phyloP scores from a whole-genome alignment of 768 basidiomycete species.

The Serendipita sp. region DNA sequence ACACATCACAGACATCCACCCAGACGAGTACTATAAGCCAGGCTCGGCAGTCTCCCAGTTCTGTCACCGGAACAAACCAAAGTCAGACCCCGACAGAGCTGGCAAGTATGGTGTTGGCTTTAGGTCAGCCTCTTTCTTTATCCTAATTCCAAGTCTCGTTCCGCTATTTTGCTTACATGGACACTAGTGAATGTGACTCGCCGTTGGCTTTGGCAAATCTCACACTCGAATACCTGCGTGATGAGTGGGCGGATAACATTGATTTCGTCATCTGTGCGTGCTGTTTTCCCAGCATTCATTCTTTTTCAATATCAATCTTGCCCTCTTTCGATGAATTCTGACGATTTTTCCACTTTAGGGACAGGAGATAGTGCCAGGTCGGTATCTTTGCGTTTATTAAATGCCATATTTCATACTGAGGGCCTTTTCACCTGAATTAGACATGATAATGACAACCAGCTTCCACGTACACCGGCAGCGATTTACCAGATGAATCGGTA shows the following conservation, averaged over 20 bases:
- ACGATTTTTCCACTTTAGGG: constrained; percentile 27
- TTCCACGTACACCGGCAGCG: constrained; percentile 68
- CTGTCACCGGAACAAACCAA: constrained; percentile 48
- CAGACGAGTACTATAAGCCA: constrained; percentile 47
- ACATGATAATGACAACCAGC: constrained; percentile 67
- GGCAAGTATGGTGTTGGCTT: constrained; percentile 53
- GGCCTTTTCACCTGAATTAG: constrained; percentile 21
- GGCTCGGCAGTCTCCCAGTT: constrained; percentile 39
- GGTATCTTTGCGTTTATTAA: background rate
- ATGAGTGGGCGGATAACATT: constrained; percentile 66
- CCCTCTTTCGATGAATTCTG: background rate
- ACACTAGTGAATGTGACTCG: constrained; percentile 58
- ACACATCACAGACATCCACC: constrained; percentile 75
- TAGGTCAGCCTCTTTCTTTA: constrained; percentile 30
- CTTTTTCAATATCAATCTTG: constrained; percentile 1
- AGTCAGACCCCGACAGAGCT: constrained; percentile 27
- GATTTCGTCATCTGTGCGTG: constrained; percentile 80
- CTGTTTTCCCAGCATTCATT: constrained; percentile 10
- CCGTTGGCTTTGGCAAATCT: constrained; percentile 63
- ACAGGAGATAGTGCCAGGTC: constrained; percentile 64
- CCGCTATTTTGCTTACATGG: background rate
- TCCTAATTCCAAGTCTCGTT: background rate
- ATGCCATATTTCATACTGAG: too few species aligned
- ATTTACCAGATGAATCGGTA: constrained; percentile 57
- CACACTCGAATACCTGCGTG: constrained; percentile 64